These are phyloP conservation scores for Botryotinia narcissicola DNA, from an alignment of 2,329 filamentous ascomycete species.

Conservation along the genomic window DNA sequence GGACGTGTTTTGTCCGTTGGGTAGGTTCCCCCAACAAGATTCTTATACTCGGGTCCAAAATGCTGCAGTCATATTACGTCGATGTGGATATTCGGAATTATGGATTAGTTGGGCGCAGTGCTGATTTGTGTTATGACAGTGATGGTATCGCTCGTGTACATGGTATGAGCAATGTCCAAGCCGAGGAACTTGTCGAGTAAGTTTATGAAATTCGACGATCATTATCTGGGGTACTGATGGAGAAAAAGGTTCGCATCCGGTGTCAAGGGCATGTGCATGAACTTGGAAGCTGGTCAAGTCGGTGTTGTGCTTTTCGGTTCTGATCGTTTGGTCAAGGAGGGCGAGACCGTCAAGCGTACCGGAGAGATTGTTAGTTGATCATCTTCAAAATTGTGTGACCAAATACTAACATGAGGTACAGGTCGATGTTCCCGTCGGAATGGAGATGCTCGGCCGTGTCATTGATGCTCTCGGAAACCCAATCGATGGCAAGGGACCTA, in stretches of 20 bases:
- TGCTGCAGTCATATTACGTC: neutral
- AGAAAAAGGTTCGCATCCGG: constrained; percentile 86
- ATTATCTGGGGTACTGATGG: constrained; percentile 26
- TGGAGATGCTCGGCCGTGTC: constrained; percentile 93
- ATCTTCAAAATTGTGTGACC: neutral
- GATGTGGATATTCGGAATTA: neutral
- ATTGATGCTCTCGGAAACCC: constrained; percentile 98
- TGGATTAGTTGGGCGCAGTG: constrained; percentile 12
- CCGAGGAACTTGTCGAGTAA: constrained; percentile 99
- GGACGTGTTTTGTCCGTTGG: constrained; percentile 97
- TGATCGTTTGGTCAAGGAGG: constrained; percentile 99
- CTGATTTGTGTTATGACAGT: constrained; percentile 54
- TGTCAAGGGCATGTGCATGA: constrained; percentile 99
- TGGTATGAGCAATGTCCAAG: constrained; percentile 99
- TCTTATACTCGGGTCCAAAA: constrained; percentile 6
- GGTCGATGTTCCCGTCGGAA: constrained; percentile 95
- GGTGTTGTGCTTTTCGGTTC: constrained; percentile 99
- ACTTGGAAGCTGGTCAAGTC: constrained; percentile 99
- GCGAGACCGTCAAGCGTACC: constrained; percentile 99
- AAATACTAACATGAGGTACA: constrained; percentile 42
- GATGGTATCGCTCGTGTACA: constrained; percentile 99
- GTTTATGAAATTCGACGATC: constrained; percentile 43
- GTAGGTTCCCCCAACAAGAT: constrained; percentile 59
- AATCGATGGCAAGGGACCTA: constrained; percentile 97
- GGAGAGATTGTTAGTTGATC: constrained; percentile 84